Evolutionary conservation across 1,284 basidiomycete species (phyloP).

Genomic region (Microstroma glucosiphilum): DNA sequence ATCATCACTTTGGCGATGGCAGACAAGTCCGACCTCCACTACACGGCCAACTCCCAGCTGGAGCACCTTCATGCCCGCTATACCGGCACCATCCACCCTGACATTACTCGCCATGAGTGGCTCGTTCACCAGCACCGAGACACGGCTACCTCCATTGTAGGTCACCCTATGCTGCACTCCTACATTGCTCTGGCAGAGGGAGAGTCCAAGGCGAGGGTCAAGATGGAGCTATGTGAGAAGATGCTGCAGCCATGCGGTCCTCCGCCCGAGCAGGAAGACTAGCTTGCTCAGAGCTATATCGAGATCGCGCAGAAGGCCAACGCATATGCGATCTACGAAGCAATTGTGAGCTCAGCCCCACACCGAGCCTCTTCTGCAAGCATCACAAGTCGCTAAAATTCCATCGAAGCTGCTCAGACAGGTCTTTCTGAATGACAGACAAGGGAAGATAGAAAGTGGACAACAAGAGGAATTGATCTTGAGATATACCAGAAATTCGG

Average conservation of each 20-base stretch:
- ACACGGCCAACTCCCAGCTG: slow-evolving; percentile 29
- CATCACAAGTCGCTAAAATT: too few relatives aligned
- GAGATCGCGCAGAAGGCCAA: too few relatives aligned
- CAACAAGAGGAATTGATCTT: too few relatives aligned
- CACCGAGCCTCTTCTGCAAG: too few relatives aligned
- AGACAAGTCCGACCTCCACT: slow-evolving; percentile 11
- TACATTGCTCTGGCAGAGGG: slow-evolving; percentile 90
- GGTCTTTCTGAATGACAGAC: too few relatives aligned
- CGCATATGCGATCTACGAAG: too few relatives aligned
- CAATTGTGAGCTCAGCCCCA: too few relatives aligned
- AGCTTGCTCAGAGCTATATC: background rate
- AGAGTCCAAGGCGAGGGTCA: slow-evolving; percentile 78
- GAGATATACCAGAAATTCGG: too few relatives aligned
- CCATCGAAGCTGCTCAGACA: too few relatives aligned
- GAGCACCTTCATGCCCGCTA: slow-evolving; percentile 76
- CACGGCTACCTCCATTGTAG: slow-evolving; percentile 82
- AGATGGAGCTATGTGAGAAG: slow-evolving; percentile 91
- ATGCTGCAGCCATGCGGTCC: slow-evolving; percentile 99
- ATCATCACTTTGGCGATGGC: background rate
- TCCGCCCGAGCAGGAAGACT: slow-evolving; percentile 59
- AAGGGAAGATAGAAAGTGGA: too few relatives aligned
- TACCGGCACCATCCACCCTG: slow-evolving; percentile 65
- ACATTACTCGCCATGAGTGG: slow-evolving; percentile 64
- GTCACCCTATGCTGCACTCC: slow-evolving; percentile 76
- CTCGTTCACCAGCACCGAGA: slow-evolving; percentile 94